phyloP scores from a whole-genome alignment of 176 grass and related monocot species.

The Pontederia paniculata region DNA sequence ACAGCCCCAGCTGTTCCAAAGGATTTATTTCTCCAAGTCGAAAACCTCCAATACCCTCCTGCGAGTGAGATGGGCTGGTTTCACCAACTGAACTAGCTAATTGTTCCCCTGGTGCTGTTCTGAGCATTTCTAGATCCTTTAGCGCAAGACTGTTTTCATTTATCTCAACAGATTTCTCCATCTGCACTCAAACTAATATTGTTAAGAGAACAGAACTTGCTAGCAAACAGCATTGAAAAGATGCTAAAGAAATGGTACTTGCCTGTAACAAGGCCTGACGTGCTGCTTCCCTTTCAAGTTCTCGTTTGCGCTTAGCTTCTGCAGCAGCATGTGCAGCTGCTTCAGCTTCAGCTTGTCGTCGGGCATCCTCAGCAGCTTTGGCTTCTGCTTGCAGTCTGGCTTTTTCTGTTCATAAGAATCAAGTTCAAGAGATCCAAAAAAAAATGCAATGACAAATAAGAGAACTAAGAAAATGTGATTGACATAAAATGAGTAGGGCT shows the following conservation, averaged over 20 bases:
- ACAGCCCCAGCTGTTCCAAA: slow-evolving; percentile 79
- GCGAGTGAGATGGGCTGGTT: slow-evolving; percentile 56
- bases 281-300: slow-evolving; percentile 75
- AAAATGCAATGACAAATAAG: neutral
- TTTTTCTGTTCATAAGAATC: slow-evolving; percentile 42
- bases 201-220: neutral
- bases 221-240: neutral
- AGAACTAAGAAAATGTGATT: neutral
- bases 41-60: slow-evolving; percentile 57
- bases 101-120: slow-evolving; percentile 46
- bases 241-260: slow-evolving; percentile 20
- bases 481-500: neutral
- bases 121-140: slow-evolving; percentile 82
- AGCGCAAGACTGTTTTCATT: slow-evolving; percentile 48
- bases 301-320: slow-evolving; percentile 66
- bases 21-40: slow-evolving; percentile 42
- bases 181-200: slow-evolving; percentile 28
- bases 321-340: slow-evolving; percentile 70
- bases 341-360: slow-evolving; percentile 51
- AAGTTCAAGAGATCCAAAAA: neutral
- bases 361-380: slow-evolving; percentile 83
- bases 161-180: slow-evolving; percentile 84
- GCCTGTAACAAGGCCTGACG: slow-evolving; percentile 77
- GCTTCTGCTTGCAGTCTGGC: slow-evolving; percentile 74
- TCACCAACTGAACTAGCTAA: slow-evolving; percentile 62